phyloP scores from a whole-genome alignment of 1,284 basidiomycete species.

The Ustilago bromivora region DNA sequence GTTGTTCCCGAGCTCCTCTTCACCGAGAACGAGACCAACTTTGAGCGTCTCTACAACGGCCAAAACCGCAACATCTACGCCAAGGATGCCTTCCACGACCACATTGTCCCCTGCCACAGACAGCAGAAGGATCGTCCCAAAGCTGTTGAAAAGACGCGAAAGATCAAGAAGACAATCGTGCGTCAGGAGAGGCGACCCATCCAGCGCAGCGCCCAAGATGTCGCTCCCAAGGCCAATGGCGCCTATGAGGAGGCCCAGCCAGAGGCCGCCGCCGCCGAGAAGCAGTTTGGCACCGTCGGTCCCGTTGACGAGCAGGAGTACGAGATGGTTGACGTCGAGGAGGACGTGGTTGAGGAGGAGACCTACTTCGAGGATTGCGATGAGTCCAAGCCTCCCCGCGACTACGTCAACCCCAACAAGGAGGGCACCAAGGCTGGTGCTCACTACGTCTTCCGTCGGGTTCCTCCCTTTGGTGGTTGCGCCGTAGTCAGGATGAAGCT shows the following conservation, averaged over 20 bases:
- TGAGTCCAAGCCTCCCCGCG: slow-evolving; percentile 52
- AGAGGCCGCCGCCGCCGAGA: slow-evolving; percentile 44
- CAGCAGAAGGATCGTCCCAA: slow-evolving; percentile 64
- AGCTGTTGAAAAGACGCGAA: slow-evolving; percentile 55
- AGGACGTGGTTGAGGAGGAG: slow-evolving; percentile 66
- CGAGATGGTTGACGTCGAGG: slow-evolving; percentile 60
- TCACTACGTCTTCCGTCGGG: slow-evolving; percentile 87
- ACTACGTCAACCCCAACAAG: slow-evolving; percentile 82
- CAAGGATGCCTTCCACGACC: slow-evolving; percentile 99
- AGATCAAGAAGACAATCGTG: slow-evolving; percentile 54
- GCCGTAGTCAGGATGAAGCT: slow-evolving; percentile 94
- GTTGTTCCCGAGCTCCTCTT: slow-evolving; percentile 72
- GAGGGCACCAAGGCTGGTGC: slow-evolving; percentile 92
- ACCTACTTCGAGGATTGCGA: slow-evolving; percentile 58
- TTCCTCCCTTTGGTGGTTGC: slow-evolving; percentile 91
- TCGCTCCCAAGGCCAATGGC: slow-evolving; percentile 40
- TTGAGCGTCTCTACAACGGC: slow-evolving; percentile 87
- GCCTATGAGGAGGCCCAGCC: slow-evolving; percentile 49
- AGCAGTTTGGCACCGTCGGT: slow-evolving; percentile 44
- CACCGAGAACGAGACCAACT: slow-evolving; percentile 92
- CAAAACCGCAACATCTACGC: slow-evolving; percentile 80
- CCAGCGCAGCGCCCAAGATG: slow-evolving; percentile 30
- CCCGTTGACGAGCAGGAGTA: slow-evolving; percentile 40
- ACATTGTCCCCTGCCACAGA: slow-evolving; percentile 85
- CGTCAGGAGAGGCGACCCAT: slow-evolving; percentile 39